Evolutionary conservation across 768 basidiomycete genomes (phyloP), one percentile per base, ranked within the genome.

Genomic region (Tylopilus cervinicoccineus): DNA sequence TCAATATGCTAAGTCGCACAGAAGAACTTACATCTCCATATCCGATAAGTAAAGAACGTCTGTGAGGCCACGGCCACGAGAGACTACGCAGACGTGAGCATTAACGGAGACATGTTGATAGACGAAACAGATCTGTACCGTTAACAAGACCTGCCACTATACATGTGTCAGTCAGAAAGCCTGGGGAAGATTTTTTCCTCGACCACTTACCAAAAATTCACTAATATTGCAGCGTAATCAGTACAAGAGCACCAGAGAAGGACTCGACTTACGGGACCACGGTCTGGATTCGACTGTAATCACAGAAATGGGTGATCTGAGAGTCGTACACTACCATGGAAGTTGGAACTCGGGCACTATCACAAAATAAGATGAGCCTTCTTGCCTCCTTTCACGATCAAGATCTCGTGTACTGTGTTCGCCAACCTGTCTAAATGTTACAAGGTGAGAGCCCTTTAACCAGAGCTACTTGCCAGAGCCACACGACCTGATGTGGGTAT

Each of bases 11-110:
- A 16, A 26, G 29, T 12, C 27, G 26, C 23, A 20, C 19, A 20
- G 19, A 38, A 48, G 6, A 11, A 42, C 45, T 19, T 6, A 52
- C 54, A 49, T 23, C 9, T 55, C 49, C 48, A 55, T 27, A 56
- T 44, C 11, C 54, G 45, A 32, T 37, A 48, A 9, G 44, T 46
- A 36, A 56, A 49, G 32, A 49, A 56, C 23, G 36, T 26, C 7
- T 49, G 46, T 16, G 37, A 43, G 7, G 45, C 2, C 26, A 56
- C 17, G 33, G 48, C 20, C 8, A 56, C 53, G 4, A 54, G 28
- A 16, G 39, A 12, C 53, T 54, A 29, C 4, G 27, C 8, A 3
- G 10, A 39, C 10, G 20, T 44, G 5, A 34, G 16, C 22, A 17
- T 38, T 19, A 3, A 14, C 16, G 8, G 4, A 31, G 24, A 16